A percentile compares a stretch with the other conserved stretches of the same genome.
phyloP scores from a whole-genome alignment of 1,284 basidiomycete species.

The Heterobasidion occidentale region DNA sequence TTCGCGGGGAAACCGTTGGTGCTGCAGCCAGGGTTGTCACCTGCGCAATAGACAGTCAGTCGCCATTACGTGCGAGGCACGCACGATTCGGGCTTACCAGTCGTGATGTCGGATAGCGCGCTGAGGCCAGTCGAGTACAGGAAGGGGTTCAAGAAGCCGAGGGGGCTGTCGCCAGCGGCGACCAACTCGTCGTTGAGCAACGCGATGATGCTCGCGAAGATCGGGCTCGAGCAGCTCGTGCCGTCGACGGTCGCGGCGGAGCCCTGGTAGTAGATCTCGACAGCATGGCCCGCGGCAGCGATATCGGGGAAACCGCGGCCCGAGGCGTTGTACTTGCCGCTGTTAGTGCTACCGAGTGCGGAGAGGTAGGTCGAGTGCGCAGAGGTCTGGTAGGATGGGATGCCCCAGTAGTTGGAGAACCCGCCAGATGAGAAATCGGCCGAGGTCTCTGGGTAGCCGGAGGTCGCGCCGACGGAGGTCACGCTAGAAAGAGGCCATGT shows the following conservation, averaged over 20 bases:
- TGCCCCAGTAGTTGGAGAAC: conserved; percentile 39
- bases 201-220: conserved; percentile 47
- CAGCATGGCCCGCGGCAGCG: conserved; percentile 44
- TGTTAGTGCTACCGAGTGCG: conserved; percentile 4
- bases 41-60: conserved; percentile 18
- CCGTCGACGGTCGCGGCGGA: conserved; percentile 36
- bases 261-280: conserved; percentile 54
- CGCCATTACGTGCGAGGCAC: not conserved
- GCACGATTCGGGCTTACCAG: not conserved
- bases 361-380: conserved; percentile 18
- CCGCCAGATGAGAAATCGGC: conserved; percentile 36
- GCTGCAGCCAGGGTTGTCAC: conserved; percentile 25
- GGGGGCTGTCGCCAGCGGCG: conserved; percentile 34
- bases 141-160: conserved; percentile 58
- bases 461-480: conserved; percentile 52
- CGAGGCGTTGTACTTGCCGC: conserved; percentile 3
- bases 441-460: conserved; percentile 41
- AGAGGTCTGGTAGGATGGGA: conserved; percentile 29
- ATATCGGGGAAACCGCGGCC: conserved; percentile 16
- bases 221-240: conserved; percentile 32
- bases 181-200: conserved; percentile 52
- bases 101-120: conserved; percentile 53
- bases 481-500: conserved; percentile 39
- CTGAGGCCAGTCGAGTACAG: conserved; percentile 39
- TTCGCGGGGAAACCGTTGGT: conserved; percentile 22